These are phyloP conservation scores for Entomortierella parvispora DNA, from an alignment of 192 early-diverging fungal species.

Conservation along the genomic window DNA sequence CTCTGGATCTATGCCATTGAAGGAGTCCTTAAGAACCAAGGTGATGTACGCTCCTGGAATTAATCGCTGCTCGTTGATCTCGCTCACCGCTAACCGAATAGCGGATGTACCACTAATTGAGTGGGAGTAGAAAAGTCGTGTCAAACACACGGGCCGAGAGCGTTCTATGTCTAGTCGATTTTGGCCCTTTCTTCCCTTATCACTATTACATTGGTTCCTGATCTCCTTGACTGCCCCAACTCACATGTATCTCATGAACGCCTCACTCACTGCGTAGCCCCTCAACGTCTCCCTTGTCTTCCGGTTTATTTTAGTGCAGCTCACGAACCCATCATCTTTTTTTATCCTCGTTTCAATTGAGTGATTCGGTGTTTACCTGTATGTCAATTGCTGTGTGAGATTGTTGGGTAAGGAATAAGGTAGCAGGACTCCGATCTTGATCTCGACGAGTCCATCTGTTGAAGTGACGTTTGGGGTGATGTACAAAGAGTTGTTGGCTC, in stretches of 20 bases:
- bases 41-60: constrained; percentile 64
- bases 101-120: constrained; percentile 57
- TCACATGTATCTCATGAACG: no score
- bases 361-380: no score
- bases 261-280: no score
- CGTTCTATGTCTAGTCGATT: no score
- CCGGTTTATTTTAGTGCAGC: no score
- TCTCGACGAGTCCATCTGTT: constrained; percentile 29
- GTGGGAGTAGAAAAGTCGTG: background rate
- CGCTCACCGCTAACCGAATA: constrained; percentile 59
- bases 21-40: constrained; percentile 61
- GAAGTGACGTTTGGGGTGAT: constrained; percentile 39
- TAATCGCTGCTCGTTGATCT: constrained; percentile 56
- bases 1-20: constrained; percentile 50
- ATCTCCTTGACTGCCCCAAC: no score
- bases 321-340: no score
- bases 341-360: no score
- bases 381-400: constrained; percentile 35
- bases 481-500: constrained; percentile 29
- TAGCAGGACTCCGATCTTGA: constrained; percentile 33
- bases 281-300: no score
- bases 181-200: no score
- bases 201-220: background rate
- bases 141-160: no score
- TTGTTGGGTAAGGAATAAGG: constrained; percentile 48